Conservation (phyloP, 805 yeast species). For the Kluyveromyces lactis region DNA sequence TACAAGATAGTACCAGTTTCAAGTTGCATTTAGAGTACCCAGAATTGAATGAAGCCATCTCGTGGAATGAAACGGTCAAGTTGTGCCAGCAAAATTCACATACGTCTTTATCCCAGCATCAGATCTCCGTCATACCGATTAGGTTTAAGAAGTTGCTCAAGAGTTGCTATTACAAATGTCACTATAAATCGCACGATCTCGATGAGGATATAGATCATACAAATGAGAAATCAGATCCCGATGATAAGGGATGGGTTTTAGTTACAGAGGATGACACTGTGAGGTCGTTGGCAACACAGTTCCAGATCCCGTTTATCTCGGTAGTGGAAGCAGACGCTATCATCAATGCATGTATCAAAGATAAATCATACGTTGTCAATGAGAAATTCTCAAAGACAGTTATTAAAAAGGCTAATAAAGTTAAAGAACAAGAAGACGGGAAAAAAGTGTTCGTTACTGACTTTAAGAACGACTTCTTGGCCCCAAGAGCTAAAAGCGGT, state of each 20-base stretch:
- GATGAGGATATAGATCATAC: too few species aligned
- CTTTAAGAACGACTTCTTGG: constrained; percentile 43
- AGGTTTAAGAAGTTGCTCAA: constrained; percentile 47
- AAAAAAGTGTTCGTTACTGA: constrained; percentile 34
- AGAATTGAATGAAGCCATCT: constrained; percentile 24
- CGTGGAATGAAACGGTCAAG: constrained; percentile 18
- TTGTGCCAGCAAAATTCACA: constrained; percentile 1
- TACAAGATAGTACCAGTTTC: constrained; percentile 11
- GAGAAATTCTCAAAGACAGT: constrained; percentile 19
- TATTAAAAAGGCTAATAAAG: constrained; percentile 12
- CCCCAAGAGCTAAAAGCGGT: constrained; percentile 53
- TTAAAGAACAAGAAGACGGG: constrained; percentile 20
- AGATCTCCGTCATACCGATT: constrained; percentile 40
- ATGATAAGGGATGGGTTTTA: constrained; percentile 42
- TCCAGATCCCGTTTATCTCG: constrained; percentile 38
- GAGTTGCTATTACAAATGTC: constrained; percentile 49
- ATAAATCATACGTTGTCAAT: constrained; percentile 16
- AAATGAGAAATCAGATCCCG: constrained; percentile 3
- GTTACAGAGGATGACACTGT: constrained; percentile 52
- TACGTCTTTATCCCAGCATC: constrained; percentile 10
- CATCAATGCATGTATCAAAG: constrained; percentile 19
- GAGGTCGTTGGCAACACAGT: constrained; percentile 52
- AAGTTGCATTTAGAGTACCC: constrained; percentile 41
- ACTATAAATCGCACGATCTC: constrained; percentile 23
- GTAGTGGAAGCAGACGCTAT: constrained; percentile 23